A percentile compares a stretch with the other conserved stretches of the same genome.
Conservation (phyloP, 148 eudicot genomes). For the Vaccinium darrowii region DNA sequence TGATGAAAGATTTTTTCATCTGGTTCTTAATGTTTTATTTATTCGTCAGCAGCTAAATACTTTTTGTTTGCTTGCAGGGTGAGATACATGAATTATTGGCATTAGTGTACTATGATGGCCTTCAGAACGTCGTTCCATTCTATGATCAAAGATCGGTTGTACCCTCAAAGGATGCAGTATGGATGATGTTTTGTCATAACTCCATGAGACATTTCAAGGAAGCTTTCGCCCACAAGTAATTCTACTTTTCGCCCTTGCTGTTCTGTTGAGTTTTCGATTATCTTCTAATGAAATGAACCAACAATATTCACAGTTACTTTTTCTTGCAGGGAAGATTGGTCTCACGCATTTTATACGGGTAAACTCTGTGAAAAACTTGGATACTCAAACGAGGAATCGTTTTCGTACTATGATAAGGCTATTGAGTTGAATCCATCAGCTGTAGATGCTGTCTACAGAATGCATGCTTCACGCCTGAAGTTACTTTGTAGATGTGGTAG, state of each 20-base stretch:
- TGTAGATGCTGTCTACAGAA: conserved; percentile 92
- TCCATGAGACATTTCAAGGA: conserved; percentile 86
- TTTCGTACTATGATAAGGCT: conserved; percentile 77
- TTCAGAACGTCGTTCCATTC: conserved; percentile 90
- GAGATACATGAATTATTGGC: conserved; percentile 98
- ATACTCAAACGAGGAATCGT: conserved; percentile 57
- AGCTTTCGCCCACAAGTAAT: conserved; percentile 82
- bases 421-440: conserved; percentile 80
- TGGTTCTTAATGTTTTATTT: not conserved
- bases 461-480: conserved; percentile 99
- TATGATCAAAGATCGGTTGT: conserved; percentile 83
- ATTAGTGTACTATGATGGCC: conserved; percentile 89
- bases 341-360: conserved; percentile 84
- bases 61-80: conserved; percentile 53
- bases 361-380: conserved; percentile 90
- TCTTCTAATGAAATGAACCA: conserved; percentile 9
- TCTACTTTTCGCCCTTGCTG: conserved; percentile 13
- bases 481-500: conserved; percentile 67
- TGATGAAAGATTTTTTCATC: conserved; percentile 7
- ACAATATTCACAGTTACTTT: conserved; percentile 6
- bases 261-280: not conserved
- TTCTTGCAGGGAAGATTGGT: conserved; percentile 83
- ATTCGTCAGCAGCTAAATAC: not conserved
- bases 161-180: conserved; percentile 65
- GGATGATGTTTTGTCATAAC: conserved; percentile 80